phyloP scores from a whole-genome alignment of 805 yeast species.

The Myxozyma vanderwaltii region DNA sequence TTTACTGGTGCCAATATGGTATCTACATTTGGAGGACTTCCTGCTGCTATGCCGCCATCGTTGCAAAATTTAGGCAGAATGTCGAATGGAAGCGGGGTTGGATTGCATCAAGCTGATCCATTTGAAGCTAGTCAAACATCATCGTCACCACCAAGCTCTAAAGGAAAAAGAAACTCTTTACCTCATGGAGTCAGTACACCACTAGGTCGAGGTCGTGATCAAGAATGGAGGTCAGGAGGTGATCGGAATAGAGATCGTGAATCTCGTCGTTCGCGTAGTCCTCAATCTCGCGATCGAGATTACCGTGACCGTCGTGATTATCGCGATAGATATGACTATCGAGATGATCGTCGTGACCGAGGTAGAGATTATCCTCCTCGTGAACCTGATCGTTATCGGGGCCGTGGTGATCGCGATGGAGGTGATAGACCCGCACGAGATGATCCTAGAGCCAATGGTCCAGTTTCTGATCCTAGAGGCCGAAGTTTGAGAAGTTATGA shows the following conservation, averaged over 20 bases:
- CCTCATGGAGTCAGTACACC: neutral
- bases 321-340: constrained; percentile 11
- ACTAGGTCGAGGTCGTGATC: constrained; percentile 4
- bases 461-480: constrained; percentile 19
- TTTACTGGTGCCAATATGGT: neutral
- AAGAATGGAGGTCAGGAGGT: constrained; percentile 14
- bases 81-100: neutral
- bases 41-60: constrained; percentile 19
- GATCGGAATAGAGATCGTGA: constrained; percentile 7
- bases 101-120: constrained; percentile 6
- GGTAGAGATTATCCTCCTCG: constrained; percentile 5
- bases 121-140: constrained; percentile 1
- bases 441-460: constrained; percentile 9
- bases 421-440: constrained; percentile 2
- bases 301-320: constrained; percentile 15
- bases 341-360: constrained; percentile 6
- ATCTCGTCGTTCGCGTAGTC: constrained; percentile 17
- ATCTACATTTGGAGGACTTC: constrained; percentile 24
- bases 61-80: neutral
- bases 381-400: constrained; percentile 4
- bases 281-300: constrained; percentile 12
- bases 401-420: constrained; percentile 12
- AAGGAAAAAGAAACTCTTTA: neutral
- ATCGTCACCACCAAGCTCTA: neutral
- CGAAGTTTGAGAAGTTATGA: constrained; percentile 25